phyloP scores from a whole-genome alignment of 257 asterid species.

The Verbascum thapsus region DNA sequence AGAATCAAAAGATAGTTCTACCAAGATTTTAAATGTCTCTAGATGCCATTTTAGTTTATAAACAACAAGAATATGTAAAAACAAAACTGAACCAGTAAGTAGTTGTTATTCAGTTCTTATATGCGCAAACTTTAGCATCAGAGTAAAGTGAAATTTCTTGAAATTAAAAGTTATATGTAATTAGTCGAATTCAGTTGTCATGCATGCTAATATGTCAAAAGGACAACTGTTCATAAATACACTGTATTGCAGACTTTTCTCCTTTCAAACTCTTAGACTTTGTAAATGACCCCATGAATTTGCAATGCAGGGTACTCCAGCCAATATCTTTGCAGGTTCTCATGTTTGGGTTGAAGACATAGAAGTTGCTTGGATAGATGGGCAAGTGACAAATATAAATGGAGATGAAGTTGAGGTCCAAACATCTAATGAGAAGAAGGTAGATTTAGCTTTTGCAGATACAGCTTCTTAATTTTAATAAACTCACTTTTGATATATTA shows the following conservation, averaged over 20 bases:
- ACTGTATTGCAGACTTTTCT: not conserved
- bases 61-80: not conserved
- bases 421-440: conserved; percentile 64
- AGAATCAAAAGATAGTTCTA: too few species aligned
- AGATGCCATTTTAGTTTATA: not conserved
- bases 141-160: conserved; percentile 18
- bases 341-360: conserved; percentile 84
- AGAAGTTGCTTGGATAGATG: conserved; percentile 71
- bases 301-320: conserved; percentile 66
- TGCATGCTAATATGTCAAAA: not conserved
- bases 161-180: conserved; percentile 16
- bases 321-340: conserved; percentile 70
- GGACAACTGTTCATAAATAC: conserved; percentile 7
- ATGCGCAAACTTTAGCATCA: conserved; percentile 11
- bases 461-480: not conserved
- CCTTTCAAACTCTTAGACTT: conserved; percentile 14
- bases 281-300: conserved; percentile 29
- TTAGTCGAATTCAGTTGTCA: conserved; percentile 10
- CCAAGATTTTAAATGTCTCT: not conserved
- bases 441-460: conserved; percentile 33
- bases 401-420: conserved; percentile 61
- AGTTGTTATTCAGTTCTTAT: not conserved
- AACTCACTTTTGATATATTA: not conserved
- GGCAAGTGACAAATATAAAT: conserved; percentile 58
- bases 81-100: conserved; percentile 8